Evolutionary conservation across 371 early-diverging fungal genomes (phyloP), one percentile per base, ranked within the genome.

Genomic region (Mucor circinelloides): DNA sequence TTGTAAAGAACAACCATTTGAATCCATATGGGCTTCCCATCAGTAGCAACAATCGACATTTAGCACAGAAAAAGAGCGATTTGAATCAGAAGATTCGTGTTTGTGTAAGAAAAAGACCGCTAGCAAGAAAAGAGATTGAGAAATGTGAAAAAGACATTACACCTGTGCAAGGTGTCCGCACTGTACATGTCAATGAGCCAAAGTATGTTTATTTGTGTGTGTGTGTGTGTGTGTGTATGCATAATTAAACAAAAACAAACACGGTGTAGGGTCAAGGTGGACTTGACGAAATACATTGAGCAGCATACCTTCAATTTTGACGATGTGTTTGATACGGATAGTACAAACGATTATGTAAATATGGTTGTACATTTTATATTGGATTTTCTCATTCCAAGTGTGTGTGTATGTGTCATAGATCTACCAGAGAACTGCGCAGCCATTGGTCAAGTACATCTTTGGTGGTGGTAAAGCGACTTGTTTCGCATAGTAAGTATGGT

Each of bases 391-490:
- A 40, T 40, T 40, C 15, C 15, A 40, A 17, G 17, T 17, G n/a
- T n/a, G n/a, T n/a, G n/a, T n/a, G n/a, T 15, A 6, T 40, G 40
- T 40, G 17, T 31, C 12, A 38, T 54, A 73, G 72, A 91, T 99
- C 17, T 99, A 97, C 79, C 78, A 85, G 65, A 84, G 92, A 57
- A 94, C 95, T 6, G 97, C 98, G 25, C 86, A 81, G 48, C 95
- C 95, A 2, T 78, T 99, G 42, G 97, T 99, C 1, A 90, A 95
- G 59, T 94, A 95, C 76, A 86, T 95, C 5, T 95, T 98, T 65
- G 75, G 82, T 28, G 98, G 97, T 0, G 98, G 98, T 61, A 96
- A 96, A 70, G 97, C 97, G 0, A 97, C 99, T 7, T 94, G 98
- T 71, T 96, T 99, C 84, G 98, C 98, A 36, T 99, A 98, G 90